Conservation (phyloP, 2,329 filamentous ascomycete species). For the Botryotinia convoluta region DNA sequence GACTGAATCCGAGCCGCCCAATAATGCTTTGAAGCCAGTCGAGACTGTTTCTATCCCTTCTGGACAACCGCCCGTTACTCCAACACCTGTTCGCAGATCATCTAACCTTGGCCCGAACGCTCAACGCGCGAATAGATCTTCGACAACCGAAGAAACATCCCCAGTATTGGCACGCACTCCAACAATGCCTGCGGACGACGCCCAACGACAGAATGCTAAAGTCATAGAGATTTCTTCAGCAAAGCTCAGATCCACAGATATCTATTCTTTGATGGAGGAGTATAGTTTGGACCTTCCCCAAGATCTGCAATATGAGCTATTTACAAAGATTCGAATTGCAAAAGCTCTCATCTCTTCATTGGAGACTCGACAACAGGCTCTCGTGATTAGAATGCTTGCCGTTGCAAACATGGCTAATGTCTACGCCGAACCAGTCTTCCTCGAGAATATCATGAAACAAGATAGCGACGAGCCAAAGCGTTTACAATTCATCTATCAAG, state of each 20-base stretch:
- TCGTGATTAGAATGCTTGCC: constrained; percentile 79
- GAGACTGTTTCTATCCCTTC: constrained; percentile 33
- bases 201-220: constrained; percentile 32
- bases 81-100: constrained; percentile 38
- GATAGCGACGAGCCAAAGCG: constrained; percentile 87
- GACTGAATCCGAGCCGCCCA: constrained; percentile 35
- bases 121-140: constrained; percentile 35
- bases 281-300: constrained; percentile 65
- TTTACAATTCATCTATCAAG: constrained; percentile 86
- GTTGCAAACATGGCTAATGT: constrained; percentile 91
- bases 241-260: constrained; percentile 50
- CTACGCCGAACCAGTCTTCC: constrained; percentile 76
- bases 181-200: constrained; percentile 31
- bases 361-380: constrained; percentile 68
- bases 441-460: constrained; percentile 80
- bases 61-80: constrained; percentile 32
- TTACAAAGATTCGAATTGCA: constrained; percentile 80
- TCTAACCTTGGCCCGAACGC: constrained; percentile 38
- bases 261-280: constrained; percentile 56
- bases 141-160: constrained; percentile 39
- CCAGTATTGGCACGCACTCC: constrained; percentile 32
- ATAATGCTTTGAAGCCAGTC: constrained; percentile 28
- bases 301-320: constrained; percentile 75
- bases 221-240: constrained; percentile 52
- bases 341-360: constrained; percentile 69